phyloP scores from a whole-genome alignment of 352 stramenopile genomes.

The Phytophthora podocarpi region DNA sequence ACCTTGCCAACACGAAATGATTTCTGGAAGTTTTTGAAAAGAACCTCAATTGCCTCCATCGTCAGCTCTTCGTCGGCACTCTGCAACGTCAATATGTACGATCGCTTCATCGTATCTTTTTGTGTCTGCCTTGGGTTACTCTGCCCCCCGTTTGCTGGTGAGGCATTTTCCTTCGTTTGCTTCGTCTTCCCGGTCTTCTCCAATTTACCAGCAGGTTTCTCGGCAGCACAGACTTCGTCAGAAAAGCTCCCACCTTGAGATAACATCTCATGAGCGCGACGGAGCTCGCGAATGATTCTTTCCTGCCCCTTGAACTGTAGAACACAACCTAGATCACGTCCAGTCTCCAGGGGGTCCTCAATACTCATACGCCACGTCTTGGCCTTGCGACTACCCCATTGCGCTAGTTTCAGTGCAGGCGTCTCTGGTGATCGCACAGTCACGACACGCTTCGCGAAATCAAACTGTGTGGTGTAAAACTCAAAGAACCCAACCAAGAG shows the following conservation, averaged over 20 bases:
- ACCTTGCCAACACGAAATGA: conserved; percentile 47
- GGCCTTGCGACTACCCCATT: conserved; percentile 55
- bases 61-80: conserved; percentile 43
- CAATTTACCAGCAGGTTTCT: conserved; percentile 12
- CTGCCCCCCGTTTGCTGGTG: background rate
- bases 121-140: conserved; percentile 16
- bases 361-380: conserved; percentile 88
- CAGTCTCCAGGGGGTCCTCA: conserved; percentile 81
- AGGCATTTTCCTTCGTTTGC: background rate
- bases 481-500: conserved; percentile 96
- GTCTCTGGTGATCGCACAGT: conserved; percentile 79
- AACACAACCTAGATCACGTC: conserved; percentile 82
- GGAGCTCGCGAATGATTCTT: conserved; percentile 66
- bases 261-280: conserved; percentile 61
- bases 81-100: conserved; percentile 42
- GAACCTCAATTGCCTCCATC: conserved; percentile 29
- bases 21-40: conserved; percentile 45
- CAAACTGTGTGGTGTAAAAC: conserved; percentile 97
- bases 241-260: conserved; percentile 55
- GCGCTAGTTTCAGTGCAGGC: conserved; percentile 36
- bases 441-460: conserved; percentile 95
- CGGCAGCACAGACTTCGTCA: conserved; percentile 36
- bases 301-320: conserved; percentile 71
- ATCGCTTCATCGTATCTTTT: conserved; percentile 27
- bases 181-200: conserved; percentile 13